Percentiles rank a stretch among this genome's conserved stretches.
These are phyloP conservation scores for Penicillium dipodomyicola DNA, from an alignment of 495 filamentous ascomycete genomes.

Conservation along the genomic window DNA sequence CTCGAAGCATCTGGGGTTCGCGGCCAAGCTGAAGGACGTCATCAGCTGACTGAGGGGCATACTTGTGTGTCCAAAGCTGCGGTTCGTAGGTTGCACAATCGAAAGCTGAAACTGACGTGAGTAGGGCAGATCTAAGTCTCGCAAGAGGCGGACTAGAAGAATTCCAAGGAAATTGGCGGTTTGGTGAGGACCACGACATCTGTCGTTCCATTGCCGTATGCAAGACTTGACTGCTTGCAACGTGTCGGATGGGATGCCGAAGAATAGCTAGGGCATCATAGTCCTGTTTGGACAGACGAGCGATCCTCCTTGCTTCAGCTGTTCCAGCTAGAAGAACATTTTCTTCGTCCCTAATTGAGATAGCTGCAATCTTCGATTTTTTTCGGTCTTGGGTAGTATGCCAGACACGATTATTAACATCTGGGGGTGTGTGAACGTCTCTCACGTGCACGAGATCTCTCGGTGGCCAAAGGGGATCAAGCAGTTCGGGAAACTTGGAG, in stretches of 20 bases:
- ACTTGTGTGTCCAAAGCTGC: conserved; percentile 79
- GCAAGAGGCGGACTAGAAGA: conserved; percentile 48
- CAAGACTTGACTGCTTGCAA: conserved; percentile 37
- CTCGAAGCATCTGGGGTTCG: conserved; percentile 67
- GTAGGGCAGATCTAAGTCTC: conserved; percentile 59
- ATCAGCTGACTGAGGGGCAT: conserved; percentile 65
- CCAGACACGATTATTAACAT: neutral
- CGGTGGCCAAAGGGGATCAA: conserved; percentile 69
- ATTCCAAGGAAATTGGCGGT: conserved; percentile 2
- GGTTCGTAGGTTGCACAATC: conserved; percentile 75
- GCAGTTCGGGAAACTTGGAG: conserved; percentile 58
- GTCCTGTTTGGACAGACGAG: neutral
- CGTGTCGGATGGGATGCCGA: conserved; percentile 36
- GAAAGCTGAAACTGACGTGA: conserved; percentile 67
- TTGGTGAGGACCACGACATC: conserved; percentile 28
- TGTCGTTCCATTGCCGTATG: conserved; percentile 35
- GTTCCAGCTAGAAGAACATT: conserved; percentile 30
- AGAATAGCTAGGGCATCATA: conserved; percentile 13
- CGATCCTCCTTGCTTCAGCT: conserved; percentile 16
- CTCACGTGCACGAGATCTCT: conserved; percentile 58
- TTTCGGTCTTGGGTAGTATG: conserved; percentile 20
- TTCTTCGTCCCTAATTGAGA: conserved; percentile 36
- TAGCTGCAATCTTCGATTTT: conserved; percentile 38
- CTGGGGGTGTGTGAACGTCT: conserved; percentile 7
- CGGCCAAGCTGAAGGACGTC: conserved; percentile 75